Conservation (phyloP, 2,329 filamentous ascomycete genomes). For the Leptographium flavum region DNA sequence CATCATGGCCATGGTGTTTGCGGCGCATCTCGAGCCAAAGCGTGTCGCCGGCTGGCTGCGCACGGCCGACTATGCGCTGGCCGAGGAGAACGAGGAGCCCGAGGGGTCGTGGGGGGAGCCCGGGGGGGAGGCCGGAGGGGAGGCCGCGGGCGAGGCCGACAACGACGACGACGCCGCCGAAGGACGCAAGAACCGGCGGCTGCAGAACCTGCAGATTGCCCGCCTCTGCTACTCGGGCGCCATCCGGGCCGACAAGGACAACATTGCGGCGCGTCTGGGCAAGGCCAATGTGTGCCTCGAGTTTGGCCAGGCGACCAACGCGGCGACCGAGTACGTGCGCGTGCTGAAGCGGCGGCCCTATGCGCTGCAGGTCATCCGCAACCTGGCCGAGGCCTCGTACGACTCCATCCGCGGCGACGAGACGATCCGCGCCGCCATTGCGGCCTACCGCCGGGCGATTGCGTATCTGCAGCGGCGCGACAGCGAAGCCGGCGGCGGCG, state of each 20-base stretch:
- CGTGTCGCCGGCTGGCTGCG: slow-evolving; percentile 44
- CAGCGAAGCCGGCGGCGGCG: too few relatives aligned
- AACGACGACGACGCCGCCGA: slow-evolving; percentile 19
- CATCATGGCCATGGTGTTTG: slow-evolving; percentile 44
- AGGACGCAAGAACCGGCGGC: slow-evolving; percentile 11
- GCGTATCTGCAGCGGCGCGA: slow-evolving; percentile 18
- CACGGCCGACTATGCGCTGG: slow-evolving; percentile 42
- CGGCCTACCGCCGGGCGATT: slow-evolving; percentile 34
- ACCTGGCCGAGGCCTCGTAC: slow-evolving; percentile 41
- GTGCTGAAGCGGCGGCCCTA: slow-evolving; percentile 36
- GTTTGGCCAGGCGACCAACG: slow-evolving; percentile 36
- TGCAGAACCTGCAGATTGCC: slow-evolving; percentile 35
- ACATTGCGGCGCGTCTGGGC: slow-evolving; percentile 42
- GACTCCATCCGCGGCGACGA: slow-evolving; percentile 32
- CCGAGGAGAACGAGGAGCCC: slow-evolving; percentile 30
- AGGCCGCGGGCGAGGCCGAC: slow-evolving; percentile 20
- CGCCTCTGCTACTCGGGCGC: slow-evolving; percentile 46
- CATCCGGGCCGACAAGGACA: slow-evolving; percentile 40
- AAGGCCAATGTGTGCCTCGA: slow-evolving; percentile 44
- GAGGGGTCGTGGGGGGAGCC: slow-evolving; percentile 16
- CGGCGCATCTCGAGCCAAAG: slow-evolving; percentile 48
- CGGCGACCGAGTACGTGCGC: slow-evolving; percentile 41
- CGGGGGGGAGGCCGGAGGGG: slow-evolving; percentile 24
- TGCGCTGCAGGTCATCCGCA: slow-evolving; percentile 39
- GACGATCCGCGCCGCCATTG: slow-evolving; percentile 26